Evolutionary conservation across 495 filamentous ascomycete genomes (phyloP), one percentile per base, ranked within the genome.

Genomic region (Pseudoneurospora amorphoporcata): DNA sequence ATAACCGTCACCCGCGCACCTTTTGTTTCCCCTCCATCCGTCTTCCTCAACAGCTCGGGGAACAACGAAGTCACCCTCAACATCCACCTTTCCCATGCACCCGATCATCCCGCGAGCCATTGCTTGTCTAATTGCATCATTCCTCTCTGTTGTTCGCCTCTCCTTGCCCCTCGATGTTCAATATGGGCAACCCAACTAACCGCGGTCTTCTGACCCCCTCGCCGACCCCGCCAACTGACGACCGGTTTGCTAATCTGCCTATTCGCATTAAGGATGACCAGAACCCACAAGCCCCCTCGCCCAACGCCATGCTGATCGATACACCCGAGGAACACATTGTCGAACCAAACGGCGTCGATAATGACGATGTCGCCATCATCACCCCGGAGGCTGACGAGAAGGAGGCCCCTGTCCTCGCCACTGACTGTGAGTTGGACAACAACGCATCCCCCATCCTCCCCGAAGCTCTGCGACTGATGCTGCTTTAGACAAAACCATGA

Each of bases 301-400:
- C 84, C 10, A 88, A 84, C 73, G 87, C 91, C 74, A 91, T 93
- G 91, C 84, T 90, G 77, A 84, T 93, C 74, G 92, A 93, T 76
- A 84, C 90, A 32, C 90, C 90, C 72, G 90, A 91, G 73, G 88
- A 89, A 78, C 90, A 90, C 79, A 85, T 89, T 72, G 86, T 84
- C 77, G 80, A 87, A 72, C 79, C 83, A 70, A 83, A 89, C 73
- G 83, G 82, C 58, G 88, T 90, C 82, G 95, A 97, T 80, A 90
- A 92, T 79, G 90, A 92, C 71, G 90, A 94, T 80, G 90, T 94
- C 76, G 90, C 92, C 73, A 92, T 92, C 81, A 96, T 98, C 81
- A 90, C 88, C 75, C 90, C 92, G 78, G 82, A 84, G 39, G 81
- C 78, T 39, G 79, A 81, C 75, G 80, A 83, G 72, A 83, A 81